Evolutionary conservation across 345 rosid species (phyloP).

Genomic region (Linum lewisii): DNA sequence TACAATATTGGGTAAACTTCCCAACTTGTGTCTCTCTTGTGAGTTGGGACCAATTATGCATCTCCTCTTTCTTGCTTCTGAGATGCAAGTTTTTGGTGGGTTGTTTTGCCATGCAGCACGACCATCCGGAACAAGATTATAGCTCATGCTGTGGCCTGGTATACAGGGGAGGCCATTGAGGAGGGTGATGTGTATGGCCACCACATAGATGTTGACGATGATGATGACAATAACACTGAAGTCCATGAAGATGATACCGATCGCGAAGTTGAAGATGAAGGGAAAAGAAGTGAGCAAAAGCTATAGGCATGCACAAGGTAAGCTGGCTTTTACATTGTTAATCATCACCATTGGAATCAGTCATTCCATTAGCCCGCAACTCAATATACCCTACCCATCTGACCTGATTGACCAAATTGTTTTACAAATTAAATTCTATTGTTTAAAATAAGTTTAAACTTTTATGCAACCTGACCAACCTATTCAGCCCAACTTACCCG

Average conservation of each 20-base stretch:
- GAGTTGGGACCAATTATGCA: no score
- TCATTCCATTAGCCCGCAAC: no score
- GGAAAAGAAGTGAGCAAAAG: slow-evolving; percentile 4
- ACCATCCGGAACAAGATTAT: slow-evolving; percentile 16
- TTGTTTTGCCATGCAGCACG: slow-evolving; percentile 1
- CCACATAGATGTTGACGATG: background rate
- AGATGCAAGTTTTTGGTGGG: background rate
- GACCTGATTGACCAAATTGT: no score
- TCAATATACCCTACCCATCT: no score
- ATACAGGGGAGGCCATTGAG: slow-evolving; percentile 14
- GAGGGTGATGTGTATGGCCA: slow-evolving; percentile 4
- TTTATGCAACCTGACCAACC: no score
- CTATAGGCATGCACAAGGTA: background rate
- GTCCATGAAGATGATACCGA: background rate
- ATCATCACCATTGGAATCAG: no score
- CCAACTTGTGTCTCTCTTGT: background rate
- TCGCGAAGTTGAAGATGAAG: background rate
- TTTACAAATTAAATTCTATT: no score
- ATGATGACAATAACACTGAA: background rate
- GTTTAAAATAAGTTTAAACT: no score
- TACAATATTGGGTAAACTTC: slow-evolving; percentile 13
- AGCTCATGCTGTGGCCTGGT: slow-evolving; percentile 18
- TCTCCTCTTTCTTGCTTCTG: background rate
- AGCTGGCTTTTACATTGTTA: no score
- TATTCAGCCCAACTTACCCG: no score